Evolutionary conservation across 2,329 filamentous ascomycete genomes (phyloP).

Genomic region (Penicillium sp.): DNA sequence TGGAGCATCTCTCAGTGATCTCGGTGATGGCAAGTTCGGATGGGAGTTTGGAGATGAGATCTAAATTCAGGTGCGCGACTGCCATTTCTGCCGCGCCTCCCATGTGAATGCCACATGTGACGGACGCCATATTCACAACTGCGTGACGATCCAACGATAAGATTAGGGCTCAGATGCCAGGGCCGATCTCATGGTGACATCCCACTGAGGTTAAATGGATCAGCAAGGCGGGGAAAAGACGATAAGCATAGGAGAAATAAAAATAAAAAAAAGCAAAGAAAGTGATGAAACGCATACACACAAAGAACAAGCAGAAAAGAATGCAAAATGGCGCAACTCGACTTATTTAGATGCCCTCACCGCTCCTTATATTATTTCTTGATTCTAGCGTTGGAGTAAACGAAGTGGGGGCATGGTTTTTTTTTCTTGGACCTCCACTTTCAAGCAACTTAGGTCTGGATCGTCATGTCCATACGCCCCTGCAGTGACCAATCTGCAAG

Average conservation of each 20-base stretch:
- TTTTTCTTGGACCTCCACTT: not conserved
- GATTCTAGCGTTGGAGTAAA: not conserved
- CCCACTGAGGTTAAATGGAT: not conserved
- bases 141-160: not conserved
- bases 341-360: not conserved
- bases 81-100: not conserved
- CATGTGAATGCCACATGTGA: constrained; percentile 31
- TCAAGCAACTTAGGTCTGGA: not conserved
- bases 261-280: not conserved
- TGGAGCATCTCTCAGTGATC: constrained; percentile 1
- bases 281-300: not conserved
- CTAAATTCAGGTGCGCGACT: constrained; percentile 2
- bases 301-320: not conserved
- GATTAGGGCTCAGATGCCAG: not conserved
- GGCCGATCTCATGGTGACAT: not conserved
- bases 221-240: not conserved
- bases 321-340: not conserved
- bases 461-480: not conserved
- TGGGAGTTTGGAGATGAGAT: constrained; percentile 12
- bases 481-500: not conserved
- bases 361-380: not conserved
- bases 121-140: constrained; percentile 15
- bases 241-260: not conserved
- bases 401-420: not conserved
- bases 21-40: constrained; percentile 14